Base-by-base conservation (phyloP, 305 asterid genomes). In the Petunia hybrid region DNA sequence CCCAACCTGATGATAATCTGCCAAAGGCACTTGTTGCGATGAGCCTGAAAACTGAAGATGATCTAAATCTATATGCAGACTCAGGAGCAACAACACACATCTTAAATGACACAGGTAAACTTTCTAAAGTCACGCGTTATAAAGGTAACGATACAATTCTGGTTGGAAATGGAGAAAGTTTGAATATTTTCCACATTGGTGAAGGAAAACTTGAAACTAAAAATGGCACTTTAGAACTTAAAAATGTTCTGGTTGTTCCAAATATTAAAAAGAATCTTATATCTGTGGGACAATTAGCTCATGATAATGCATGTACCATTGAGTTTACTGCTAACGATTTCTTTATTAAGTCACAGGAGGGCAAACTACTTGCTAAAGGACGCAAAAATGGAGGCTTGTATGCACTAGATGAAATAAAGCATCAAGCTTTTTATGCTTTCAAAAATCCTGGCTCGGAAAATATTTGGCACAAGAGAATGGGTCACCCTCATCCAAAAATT, bases 11-110 rank as follows among this genome's bases (percentile, higher is more conserved):
- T 43, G 79, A 53, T 4, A 46, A 75, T 36, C 63, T 75, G 13
- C 48, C 7, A 51, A 53, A 75, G 62, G 35, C 35, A 3, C 35
- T 75, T 22, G 79, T 3, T 22, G 1, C 48, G 7, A 53, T 74
- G 45, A 74, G 57, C 35, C 1, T 53, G 10, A 74, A 74, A 35
- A 13, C 5, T 36, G 8, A 51, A 22, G 64, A 74, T 22, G 66
- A 75, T 55, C 66, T 22, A 48, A 75, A 71, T 71, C 4, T 53
- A 35, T 75, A 8, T 53, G 79, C 66, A 75, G 13, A 75, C 22
- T 36, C 36, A 1, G 1, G 79, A 7, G 79, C 16, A 75, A 75
- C 38, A 75, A 75, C 14, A 75, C 66, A 75, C 5, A 74, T 74
- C 31, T 55, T 75, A 53, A 75, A 75, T 40, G 12, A 75, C 59